Conservation (phyloP, 2,329 filamentous ascomycete species). For the Trichophyton verrucosum region DNA sequence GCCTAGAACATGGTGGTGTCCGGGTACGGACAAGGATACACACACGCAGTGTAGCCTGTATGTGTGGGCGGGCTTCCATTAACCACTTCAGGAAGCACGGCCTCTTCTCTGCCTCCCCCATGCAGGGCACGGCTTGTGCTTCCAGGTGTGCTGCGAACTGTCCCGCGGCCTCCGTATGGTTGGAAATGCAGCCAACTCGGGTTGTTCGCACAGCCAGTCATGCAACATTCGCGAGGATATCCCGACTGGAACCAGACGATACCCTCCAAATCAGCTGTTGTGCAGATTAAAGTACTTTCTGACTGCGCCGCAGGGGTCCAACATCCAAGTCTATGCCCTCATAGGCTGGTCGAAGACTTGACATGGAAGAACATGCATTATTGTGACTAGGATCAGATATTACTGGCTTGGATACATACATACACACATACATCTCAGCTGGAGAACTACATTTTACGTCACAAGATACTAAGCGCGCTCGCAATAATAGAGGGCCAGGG, state of each 20-base stretch:
- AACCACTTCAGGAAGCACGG: background rate
- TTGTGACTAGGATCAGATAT: background rate
- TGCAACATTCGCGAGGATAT: background rate
- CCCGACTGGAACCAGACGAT: background rate
- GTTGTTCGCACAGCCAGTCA: background rate
- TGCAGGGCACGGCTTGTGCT: background rate
- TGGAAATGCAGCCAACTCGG: background rate
- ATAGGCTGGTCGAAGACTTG: background rate
- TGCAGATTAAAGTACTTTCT: background rate
- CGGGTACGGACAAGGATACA: too few relatives aligned
- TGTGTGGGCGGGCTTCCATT: background rate
- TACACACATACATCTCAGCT: background rate
- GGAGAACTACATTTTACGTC: background rate
- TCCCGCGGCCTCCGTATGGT: background rate
- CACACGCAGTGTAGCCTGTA: too few relatives aligned
- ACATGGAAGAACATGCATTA: background rate
- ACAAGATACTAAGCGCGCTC: background rate
- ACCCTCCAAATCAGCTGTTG: background rate
- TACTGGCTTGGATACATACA: background rate
- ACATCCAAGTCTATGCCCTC: background rate
- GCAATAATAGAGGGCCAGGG: background rate
- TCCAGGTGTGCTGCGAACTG: background rate
- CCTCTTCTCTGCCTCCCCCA: background rate
- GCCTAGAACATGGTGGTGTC: too few relatives aligned
- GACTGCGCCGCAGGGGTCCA: background rate